Evolutionary conservation across 345 rosid species (phyloP), one percentile per base, ranked within the genome.

Genomic region (Linum usitatissimum): DNA sequence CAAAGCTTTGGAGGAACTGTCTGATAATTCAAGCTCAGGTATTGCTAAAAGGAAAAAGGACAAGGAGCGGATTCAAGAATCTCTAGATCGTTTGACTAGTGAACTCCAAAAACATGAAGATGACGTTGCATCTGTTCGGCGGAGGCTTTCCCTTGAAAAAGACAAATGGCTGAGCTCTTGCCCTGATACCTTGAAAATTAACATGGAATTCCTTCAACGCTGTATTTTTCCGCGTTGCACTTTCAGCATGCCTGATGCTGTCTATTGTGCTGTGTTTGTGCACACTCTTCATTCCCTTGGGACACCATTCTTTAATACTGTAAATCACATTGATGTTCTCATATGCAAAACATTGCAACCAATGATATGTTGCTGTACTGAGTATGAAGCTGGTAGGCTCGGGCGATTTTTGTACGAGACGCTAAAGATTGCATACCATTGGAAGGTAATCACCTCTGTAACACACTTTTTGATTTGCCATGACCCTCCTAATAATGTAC

Each of bases 291-390:
- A 94, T 74, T 86, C 93, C 57, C 89, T 94, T 63, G 99, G 99
- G 60, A 90, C 99, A 15, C 99, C 99, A 19, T 94, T 81, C 75
- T 94, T 94, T 72, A 94, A 94, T 78, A 94, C 99, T 6, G 99
- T 94, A 61, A 94, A 94, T 75, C 99, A 94, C 84, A 86, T 94
- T 62, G 99, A 94, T 73, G 97, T 88, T 61, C 83, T 94, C 64
- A 88, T 94, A 62, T 94, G 99, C 76, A 94, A 90, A 74, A 94
- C 95, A 20, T 74, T 94, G 36, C 99, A 94, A 82, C 99, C 99
- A 34, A 94, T 94, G 99, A 94, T 94, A 74, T 94, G 99, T 83
- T 94, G 97, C 85, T 88, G 99, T 79, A 94, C 99, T 51, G 99
- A 94, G 74, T 90, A 85, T 74, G 99, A 94, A 79, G 99, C 78